phyloP scores from a whole-genome alignment of 768 basidiomycete genomes.

The Hypholoma fasciculare region DNA sequence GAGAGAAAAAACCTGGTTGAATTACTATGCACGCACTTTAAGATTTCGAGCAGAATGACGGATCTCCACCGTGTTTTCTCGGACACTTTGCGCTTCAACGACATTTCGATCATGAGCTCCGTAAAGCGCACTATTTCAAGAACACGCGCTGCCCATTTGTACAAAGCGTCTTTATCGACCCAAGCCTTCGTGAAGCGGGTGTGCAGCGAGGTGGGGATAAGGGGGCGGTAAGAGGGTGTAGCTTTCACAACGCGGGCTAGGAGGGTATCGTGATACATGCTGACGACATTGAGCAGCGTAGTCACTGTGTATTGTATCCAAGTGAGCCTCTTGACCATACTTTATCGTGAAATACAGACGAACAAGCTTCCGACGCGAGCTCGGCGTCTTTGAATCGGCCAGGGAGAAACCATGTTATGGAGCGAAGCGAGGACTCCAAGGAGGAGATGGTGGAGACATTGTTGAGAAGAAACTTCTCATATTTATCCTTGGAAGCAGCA shows the following conservation, averaged over 20 bases:
- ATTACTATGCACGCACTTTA: constrained; percentile 64
- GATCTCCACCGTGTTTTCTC: constrained; percentile 70
- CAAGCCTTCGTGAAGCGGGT: constrained; percentile 90
- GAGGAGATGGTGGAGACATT: constrained; percentile 85
- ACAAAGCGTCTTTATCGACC: constrained; percentile 65
- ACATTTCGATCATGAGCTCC: constrained; percentile 91
- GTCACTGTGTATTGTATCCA: constrained; percentile 58
- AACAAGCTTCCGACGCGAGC: constrained; percentile 90
- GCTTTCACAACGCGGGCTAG: constrained; percentile 64
- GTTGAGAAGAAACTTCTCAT: constrained; percentile 80
- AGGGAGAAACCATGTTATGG: constrained; percentile 93
- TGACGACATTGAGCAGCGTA: constrained; percentile 81
- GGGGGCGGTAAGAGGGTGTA: constrained; percentile 70
- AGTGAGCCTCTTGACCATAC: constrained; percentile 5
- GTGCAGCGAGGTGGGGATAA: constrained; percentile 77
- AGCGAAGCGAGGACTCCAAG: constrained; percentile 87
- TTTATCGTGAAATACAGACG: constrained; percentile 37
- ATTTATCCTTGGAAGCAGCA: constrained; percentile 66
- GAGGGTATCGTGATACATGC: constrained; percentile 95
- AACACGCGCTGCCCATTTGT: constrained; percentile 77
- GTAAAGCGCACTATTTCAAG: constrained; percentile 79
- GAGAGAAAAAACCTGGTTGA: not conserved
- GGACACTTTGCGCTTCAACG: constrained; percentile 69
- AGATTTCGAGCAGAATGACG: constrained; percentile 71
- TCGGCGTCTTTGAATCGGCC: constrained; percentile 98